Evolutionary conservation across 192 early-diverging fungal genomes (phyloP), one percentile per base, ranked within the genome.

Genomic region (Coemansia sp.): DNA sequence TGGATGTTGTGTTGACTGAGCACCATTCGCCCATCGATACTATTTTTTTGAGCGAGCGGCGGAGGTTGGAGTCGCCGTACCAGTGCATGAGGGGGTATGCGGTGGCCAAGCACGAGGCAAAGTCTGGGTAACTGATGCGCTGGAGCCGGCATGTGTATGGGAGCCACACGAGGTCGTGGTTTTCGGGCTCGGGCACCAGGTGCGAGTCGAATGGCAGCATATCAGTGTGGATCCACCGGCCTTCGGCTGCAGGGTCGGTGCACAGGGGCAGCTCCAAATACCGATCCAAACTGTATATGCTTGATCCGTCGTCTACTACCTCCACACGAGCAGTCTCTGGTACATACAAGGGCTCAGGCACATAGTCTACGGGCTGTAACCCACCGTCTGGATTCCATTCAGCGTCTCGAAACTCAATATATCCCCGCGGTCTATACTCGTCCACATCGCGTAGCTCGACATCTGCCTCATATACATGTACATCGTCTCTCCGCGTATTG

Each of bases 381-480:
- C 60, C 68, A 17, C 31, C 54, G 59, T 85, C 82, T 35, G 77
- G 71, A 50, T 85, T 85, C 77, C 83, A 86, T 9, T 68, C 17
- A 4, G 71, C 84, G 25, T 74, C 72, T 5, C 71, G 49, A 57
- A 65, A 84, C 59, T 86, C 84, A 3, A 86, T 41, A 14, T 55
- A 54, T 0, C 71, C 74, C 22, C 65, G 59, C 3, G 82, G 52
- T 25, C 35, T 8, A 63, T 64, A 86, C 22, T 43, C 39, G 16
- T 82, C 84, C 0, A 31, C 58, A 31, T 86, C 80, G 8, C 67
- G 61, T 47, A 86, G 22, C 25, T 48, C 26, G 12, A 84, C 64
- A 29, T 82, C 74, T 1, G 80, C 77, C 47, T 86, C 80, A 51
- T 86, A 86, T 3, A 86, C 51, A 64, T 86, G 84, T 14, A 70